phyloP scores from a whole-genome alignment of 2,329 filamentous ascomycete species.

The Sordariomycetes sp. region DNA sequence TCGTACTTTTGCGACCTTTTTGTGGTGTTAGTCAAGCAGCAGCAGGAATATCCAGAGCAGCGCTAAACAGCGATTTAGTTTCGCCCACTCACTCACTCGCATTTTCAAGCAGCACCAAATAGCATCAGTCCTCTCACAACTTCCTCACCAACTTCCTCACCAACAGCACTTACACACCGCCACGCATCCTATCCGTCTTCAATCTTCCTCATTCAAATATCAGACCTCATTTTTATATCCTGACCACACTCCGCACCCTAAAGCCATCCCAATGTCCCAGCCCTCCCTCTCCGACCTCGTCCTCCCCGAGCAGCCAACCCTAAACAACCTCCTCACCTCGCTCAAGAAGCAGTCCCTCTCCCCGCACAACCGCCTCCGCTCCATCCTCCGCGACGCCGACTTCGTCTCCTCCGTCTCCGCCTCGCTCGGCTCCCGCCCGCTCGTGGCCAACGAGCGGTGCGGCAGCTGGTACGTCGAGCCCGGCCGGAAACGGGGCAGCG shows the following conservation, averaged over 20 bases:
- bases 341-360: conserved; percentile 64
- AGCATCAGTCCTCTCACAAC: no score
- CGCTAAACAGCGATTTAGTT: not conserved
- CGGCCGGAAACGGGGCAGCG: conserved; percentile 54
- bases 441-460: conserved; percentile 89
- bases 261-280: conserved; percentile 8
- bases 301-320: conserved; percentile 47
- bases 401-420: conserved; percentile 58
- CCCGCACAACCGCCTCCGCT: conserved; percentile 70
- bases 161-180: no score
- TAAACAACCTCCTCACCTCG: conserved; percentile 59
- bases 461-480: conserved; percentile 88
- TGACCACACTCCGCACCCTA: no score
- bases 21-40: no score
- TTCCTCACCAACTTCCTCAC: no score
- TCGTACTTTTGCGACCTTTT: no score
- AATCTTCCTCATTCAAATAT: no score
- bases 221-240: no score
- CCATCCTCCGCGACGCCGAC: conserved; percentile 63
- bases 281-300: conserved; percentile 27
- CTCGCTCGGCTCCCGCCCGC: conserved; percentile 45
- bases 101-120: not conserved
- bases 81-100: not conserved
- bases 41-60: no score
- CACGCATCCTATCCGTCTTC: no score